Base-by-base conservation (phyloP, 768 basidiomycete genomes). In the Podaxis mareebaensis region DNA sequence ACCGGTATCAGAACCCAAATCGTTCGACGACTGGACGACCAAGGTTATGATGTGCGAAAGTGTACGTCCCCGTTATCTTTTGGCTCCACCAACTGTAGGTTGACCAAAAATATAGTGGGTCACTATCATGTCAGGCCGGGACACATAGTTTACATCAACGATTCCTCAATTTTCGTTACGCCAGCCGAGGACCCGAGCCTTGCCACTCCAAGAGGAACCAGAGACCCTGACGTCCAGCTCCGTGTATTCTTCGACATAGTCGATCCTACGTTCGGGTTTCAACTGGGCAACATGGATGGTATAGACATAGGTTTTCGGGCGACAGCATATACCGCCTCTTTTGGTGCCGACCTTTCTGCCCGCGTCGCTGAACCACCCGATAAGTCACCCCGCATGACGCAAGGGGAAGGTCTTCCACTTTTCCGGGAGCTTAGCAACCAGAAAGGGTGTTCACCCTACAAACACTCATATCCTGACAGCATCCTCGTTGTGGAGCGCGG, bases 21-120 rank as follows among this genome's bases (percentile, higher is more conserved):
- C 20, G 87, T 92, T 24, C 89, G 85, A 70, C 82, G 93, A 28
- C 72, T 95, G 58, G 95, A 96, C 68, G 89, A 89, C 12, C 88
- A 81, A 67, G 95, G 95, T 7, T 96, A 94, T 68, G 92, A 96
- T 68, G 82, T 98, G 58, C 83, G 90, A 38, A 92, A 87, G 78
- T 77, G 95, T 95, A 68, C 70, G 90, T 73, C 20, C 40, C 46
- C 33, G 33, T 10, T 53, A 61, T 8, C 40, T 64, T 11, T 51
- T 56, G 40, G 2, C 33, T 38, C 54, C 26, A 28, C 46, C 12
- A 4, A 38, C 22, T 60, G 48, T 46, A 17, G 59, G 44, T 65
- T 68, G 61, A 66, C 20, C 30, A 42, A 49, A 42, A 52, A 51
- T 6, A 11, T 63, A 95, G 93, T 96, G 69, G 94, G 93, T 0